Evolutionary conservation across 2,329 filamentous ascomycete genomes (phyloP).

Genomic region (Colletotrichum paranaense): DNA sequence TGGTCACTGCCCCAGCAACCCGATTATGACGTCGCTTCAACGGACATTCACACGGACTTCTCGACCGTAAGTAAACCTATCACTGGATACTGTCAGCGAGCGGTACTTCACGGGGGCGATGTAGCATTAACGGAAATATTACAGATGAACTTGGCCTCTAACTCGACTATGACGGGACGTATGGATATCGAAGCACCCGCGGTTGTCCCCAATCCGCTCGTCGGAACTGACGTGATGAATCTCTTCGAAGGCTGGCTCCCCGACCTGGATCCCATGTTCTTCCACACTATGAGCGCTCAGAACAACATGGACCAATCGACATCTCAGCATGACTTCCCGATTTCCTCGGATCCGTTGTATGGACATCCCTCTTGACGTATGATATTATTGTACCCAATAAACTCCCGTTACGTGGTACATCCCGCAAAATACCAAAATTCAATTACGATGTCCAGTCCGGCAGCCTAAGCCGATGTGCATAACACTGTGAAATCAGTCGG

Average conservation of each 20-base stretch:
- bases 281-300: not conserved
- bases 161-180: slow-evolving; percentile 17
- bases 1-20: not conserved
- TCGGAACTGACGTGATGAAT: slow-evolving; percentile 42
- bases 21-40: not conserved
- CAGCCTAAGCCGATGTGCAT: not conserved
- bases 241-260: slow-evolving; percentile 40
- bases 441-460: not conserved
- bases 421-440: not conserved
- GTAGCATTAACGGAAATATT: not conserved
- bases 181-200: slow-evolving; percentile 29
- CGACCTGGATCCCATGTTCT: slow-evolving; percentile 39
- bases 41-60: not conserved
- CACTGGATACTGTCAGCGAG: not conserved
- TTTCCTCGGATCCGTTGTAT: not conserved
- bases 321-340: not conserved
- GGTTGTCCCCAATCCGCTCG: slow-evolving; percentile 2
- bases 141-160: not conserved
- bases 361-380: not conserved
- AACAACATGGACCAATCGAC: not conserved
- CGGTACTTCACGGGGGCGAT: not conserved
- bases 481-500: not conserved
- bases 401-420: too few relatives aligned
- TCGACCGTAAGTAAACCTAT: not conserved
- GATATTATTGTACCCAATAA: too few relatives aligned